A percentile compares a stretch with the other conserved stretches of the same genome.
Evolutionary conservation across 2,329 filamentous ascomycete species (phyloP).

Genomic region (Phialophora tarda): DNA sequence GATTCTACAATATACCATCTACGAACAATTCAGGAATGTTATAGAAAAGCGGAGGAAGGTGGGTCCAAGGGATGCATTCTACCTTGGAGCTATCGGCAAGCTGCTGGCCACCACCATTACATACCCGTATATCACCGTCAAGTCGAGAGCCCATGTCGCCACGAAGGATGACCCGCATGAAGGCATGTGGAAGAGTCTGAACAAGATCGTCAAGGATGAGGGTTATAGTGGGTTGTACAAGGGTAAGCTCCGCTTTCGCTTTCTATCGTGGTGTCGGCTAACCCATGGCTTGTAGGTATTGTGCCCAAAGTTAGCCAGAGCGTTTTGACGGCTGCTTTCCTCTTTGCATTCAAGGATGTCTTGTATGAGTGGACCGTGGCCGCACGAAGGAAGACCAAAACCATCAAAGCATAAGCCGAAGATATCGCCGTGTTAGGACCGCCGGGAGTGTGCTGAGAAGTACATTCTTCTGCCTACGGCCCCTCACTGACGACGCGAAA

Average conservation of each 20-base stretch:
- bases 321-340: slow-evolving; percentile 90
- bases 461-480: not conserved
- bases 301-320: slow-evolving; percentile 96
- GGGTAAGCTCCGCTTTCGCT: slow-evolving; percentile 52
- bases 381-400: slow-evolving; percentile 26
- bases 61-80: slow-evolving; percentile 85
- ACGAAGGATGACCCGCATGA: slow-evolving; percentile 76
- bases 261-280: slow-evolving; percentile 14
- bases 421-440: not conserved
- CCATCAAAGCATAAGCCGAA: slow-evolving; percentile 27
- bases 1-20: slow-evolving; percentile 97
- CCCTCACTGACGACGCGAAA: not conserved
- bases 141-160: slow-evolving; percentile 96
- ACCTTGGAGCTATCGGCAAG: slow-evolving; percentile 91
- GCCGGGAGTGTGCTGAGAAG: not conserved
- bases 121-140: slow-evolving; percentile 98
- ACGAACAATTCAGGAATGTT: slow-evolving; percentile 94
- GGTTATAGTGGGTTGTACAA: slow-evolving; percentile 89
- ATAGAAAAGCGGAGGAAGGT: slow-evolving; percentile 78
- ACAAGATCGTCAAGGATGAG: slow-evolving; percentile 81
- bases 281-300: slow-evolving; percentile 67
- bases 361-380: slow-evolving; percentile 68
- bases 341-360: slow-evolving; percentile 98
- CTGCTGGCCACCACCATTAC: slow-evolving; percentile 91
- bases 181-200: slow-evolving; percentile 77